A percentile compares a stretch with the other conserved stretches of the same genome.
phyloP scores from a whole-genome alignment of 179 eudicot genomes.

The Vitellaria paradoxa region DNA sequence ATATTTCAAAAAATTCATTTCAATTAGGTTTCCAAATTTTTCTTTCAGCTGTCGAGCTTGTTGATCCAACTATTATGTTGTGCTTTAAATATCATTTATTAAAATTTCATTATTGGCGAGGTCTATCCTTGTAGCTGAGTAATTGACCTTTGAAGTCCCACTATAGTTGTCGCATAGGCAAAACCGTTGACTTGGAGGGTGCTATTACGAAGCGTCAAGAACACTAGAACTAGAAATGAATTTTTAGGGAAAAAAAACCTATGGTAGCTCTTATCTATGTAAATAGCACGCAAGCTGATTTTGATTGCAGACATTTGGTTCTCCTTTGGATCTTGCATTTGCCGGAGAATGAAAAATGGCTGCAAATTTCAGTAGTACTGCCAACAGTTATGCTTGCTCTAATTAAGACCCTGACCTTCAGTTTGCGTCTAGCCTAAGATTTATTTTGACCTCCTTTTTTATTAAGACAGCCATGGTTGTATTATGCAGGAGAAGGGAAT shows the following conservation, averaged over 20 bases:
- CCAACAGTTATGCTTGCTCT: neutral
- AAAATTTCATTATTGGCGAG: neutral
- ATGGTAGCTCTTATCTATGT: neutral
- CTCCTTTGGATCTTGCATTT: neutral
- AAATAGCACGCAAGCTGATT: neutral
- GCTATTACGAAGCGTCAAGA: neutral
- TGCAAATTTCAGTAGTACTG: neutral
- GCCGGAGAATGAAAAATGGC: neutral
- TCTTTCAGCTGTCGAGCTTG: too few relatives aligned
- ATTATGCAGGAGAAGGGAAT: slow-evolving; percentile 72
- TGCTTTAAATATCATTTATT: too few relatives aligned
- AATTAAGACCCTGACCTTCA: neutral
- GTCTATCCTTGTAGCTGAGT: neutral
- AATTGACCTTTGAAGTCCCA: neutral
- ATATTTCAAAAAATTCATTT: too few relatives aligned
- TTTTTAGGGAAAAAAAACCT: neutral
- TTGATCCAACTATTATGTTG: neutral
- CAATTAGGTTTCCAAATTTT: too few relatives aligned
- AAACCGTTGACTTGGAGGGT: neutral
- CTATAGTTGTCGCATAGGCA: neutral
- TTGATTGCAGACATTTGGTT: neutral
- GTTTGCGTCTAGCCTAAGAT: neutral
- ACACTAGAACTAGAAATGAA: neutral
- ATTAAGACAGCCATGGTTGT: slow-evolving; percentile 23
- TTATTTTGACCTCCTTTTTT: neutral